Evolutionary conservation across 2,329 filamentous ascomycete species (phyloP).

Genomic region (Curvularia spicifera): DNA sequence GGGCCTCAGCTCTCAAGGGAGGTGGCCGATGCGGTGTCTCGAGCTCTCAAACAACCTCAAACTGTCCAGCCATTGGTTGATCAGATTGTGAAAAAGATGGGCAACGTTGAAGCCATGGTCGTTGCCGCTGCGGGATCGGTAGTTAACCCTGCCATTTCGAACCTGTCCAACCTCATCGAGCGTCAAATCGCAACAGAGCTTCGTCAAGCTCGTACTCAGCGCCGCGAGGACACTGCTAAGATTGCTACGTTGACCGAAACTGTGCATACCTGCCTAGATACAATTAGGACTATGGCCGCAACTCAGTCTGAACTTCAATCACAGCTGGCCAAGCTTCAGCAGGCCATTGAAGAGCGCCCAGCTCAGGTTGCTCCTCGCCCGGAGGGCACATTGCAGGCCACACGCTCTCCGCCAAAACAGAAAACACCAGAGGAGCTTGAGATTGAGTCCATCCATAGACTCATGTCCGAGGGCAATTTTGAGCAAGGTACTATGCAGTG

Average conservation of each 20-base stretch:
- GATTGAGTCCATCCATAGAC: slow-evolving; percentile 65
- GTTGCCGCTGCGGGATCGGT: slow-evolving; percentile 62
- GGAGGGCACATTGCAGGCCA: slow-evolving; percentile 35
- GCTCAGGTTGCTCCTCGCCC: slow-evolving; percentile 14
- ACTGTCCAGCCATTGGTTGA: slow-evolving; percentile 76
- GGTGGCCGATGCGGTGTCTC: slow-evolving; percentile 70
- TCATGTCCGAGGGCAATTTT: slow-evolving; percentile 64
- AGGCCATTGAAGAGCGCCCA: slow-evolving; percentile 46
- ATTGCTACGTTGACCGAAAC: slow-evolving; percentile 74
- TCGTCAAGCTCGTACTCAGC: slow-evolving; percentile 59
- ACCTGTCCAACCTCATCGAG: slow-evolving; percentile 72
- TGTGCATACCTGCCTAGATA: slow-evolving; percentile 70
- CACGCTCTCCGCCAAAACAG: slow-evolving; percentile 51
- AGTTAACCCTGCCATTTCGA: slow-evolving; percentile 70
- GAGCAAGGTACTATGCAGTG: slow-evolving; percentile 61
- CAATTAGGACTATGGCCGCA: slow-evolving; percentile 71
- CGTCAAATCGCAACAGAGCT: slow-evolving; percentile 61
- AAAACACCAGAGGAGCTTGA: slow-evolving; percentile 62
- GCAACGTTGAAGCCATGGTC: slow-evolving; percentile 71
- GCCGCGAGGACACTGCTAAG: slow-evolving; percentile 65
- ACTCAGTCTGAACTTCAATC: slow-evolving; percentile 73
- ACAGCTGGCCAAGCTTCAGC: slow-evolving; percentile 54
- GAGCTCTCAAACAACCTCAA: slow-evolving; percentile 75
- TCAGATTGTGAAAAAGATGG: slow-evolving; percentile 70
- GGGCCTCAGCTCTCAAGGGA: slow-evolving; percentile 73